Percentiles rank a stretch among this genome's conserved stretches.
These are phyloP conservation scores for Lonicera japonica DNA, from an alignment of 129 eudicot species.

Conservation along the genomic window DNA sequence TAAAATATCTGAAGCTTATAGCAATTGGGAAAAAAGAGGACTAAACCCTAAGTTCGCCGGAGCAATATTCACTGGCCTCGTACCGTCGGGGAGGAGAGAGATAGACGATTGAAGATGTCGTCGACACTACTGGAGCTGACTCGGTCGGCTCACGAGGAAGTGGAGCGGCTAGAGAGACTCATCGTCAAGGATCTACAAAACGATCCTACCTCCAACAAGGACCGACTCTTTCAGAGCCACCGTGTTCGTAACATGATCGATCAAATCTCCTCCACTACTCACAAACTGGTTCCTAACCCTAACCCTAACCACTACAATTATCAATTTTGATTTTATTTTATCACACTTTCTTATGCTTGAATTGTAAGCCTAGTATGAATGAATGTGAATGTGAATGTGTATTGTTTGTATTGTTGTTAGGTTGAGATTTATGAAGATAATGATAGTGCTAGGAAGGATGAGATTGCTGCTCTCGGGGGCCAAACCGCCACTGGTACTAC, in stretches of 20 bases:
- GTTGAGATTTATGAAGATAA: constrained; percentile 88
- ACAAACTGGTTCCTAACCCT: constrained; percentile 47
- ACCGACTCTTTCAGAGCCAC: constrained; percentile 83
- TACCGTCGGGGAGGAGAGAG: too few species aligned
- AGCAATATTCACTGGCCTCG: too few species aligned
- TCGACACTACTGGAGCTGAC: constrained; percentile 92
- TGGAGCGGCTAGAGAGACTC: constrained; percentile 78
- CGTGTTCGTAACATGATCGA: constrained; percentile 93
- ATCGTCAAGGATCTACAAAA: constrained; percentile 82
- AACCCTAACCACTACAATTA: not conserved
- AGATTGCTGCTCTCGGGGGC: constrained; percentile 94
- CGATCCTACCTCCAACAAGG: constrained; percentile 68
- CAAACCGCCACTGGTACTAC: constrained; percentile 71
- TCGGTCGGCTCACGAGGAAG: constrained; percentile 88
- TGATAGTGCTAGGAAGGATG: constrained; percentile 89
- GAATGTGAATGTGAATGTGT: too few species aligned
- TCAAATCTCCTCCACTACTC: constrained; percentile 56
- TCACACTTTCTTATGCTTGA: too few species aligned
- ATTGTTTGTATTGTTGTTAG: constrained; percentile 26
- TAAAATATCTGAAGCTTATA: too few species aligned
- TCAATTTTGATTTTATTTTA: not conserved
- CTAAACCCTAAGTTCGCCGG: too few species aligned
- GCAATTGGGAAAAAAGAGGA: too few species aligned
- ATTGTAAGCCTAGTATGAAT: not conserved
- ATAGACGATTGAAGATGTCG: constrained; percentile 38